Conservation (phyloP, 73 alveolate genomes). For the Urostyla sp. region DNA sequence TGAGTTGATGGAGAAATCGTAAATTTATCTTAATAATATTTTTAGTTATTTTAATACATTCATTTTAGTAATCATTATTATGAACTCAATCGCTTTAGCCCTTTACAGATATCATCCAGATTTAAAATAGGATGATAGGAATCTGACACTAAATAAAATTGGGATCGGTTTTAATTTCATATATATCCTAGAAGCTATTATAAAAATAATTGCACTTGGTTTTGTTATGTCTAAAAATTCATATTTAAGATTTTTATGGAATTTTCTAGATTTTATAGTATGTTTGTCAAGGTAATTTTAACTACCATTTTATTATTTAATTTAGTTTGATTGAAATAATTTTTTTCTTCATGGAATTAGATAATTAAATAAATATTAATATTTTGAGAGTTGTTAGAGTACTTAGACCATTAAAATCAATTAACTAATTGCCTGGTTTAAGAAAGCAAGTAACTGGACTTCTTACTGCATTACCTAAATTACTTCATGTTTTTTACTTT, state of each 20-base stretch:
- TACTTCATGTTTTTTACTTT: no score
- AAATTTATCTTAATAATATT: neutral
- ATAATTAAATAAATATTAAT: no score
- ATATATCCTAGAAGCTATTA: constrained; percentile 61
- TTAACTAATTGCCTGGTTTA: no score
- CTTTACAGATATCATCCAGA: constrained; percentile 29
- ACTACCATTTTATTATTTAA: neutral
- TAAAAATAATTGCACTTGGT: constrained; percentile 81
- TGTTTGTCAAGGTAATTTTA: constrained; percentile 62
- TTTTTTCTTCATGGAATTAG: no score
- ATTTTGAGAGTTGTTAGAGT: no score
- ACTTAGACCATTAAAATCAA: no score
- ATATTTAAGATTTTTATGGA: constrained; percentile 86
- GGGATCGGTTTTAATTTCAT: constrained; percentile 56
- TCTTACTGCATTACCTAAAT: no score
- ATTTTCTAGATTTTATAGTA: constrained; percentile 80
- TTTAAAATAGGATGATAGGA: neutral
- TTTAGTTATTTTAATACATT: constrained; percentile 33
- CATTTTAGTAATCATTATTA: neutral
- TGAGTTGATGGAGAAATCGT: constrained; percentile 15
- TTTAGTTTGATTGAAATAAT: no score
- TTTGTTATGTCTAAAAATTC: constrained; percentile 61
- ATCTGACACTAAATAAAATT: constrained; percentile 6
- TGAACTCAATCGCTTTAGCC: constrained; percentile 45
- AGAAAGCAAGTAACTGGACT: no score